Evolutionary conservation across 768 basidiomycete species (phyloP).

Genomic region (Tylopilus balloui): DNA sequence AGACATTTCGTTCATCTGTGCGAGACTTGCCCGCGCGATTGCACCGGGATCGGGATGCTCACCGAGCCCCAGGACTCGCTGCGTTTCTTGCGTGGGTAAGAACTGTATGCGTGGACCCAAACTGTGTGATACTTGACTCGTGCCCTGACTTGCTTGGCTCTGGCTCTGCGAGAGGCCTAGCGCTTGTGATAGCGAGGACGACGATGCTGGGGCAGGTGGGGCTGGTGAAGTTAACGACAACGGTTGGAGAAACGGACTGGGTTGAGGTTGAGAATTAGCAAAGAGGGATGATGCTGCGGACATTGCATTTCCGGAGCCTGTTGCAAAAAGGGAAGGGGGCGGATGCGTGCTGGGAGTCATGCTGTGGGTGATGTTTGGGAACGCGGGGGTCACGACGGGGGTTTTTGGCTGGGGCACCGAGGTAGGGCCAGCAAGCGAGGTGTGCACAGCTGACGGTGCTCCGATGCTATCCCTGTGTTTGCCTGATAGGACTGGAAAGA

Average conservation of each 20-base stretch:
- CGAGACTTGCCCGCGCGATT: slow-evolving; percentile 61
- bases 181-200: slow-evolving; percentile 26
- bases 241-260: slow-evolving; percentile 28
- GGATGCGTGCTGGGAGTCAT: slow-evolving; percentile 33
- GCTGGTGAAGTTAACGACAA: slow-evolving; percentile 14
- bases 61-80: slow-evolving; percentile 41
- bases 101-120: slow-evolving; percentile 35
- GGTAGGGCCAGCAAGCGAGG: slow-evolving; percentile 8
- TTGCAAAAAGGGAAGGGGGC: slow-evolving; percentile 25
- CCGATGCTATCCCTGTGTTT: slow-evolving; percentile 22
- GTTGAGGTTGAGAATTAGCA: slow-evolving; percentile 23
- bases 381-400: slow-evolving; percentile 10
- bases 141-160: slow-evolving; percentile 3
- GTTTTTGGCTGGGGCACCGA: slow-evolving; percentile 17
- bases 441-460: slow-evolving; percentile 11
- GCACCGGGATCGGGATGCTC: slow-evolving; percentile 47
- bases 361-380: slow-evolving; percentile 18
- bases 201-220: slow-evolving; percentile 11
- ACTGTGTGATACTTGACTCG: slow-evolving; percentile 2
- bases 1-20: slow-evolving; percentile 78
- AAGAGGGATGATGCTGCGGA: slow-evolving; percentile 18
- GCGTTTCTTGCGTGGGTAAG: slow-evolving; percentile 53
- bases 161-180: slow-evolving; percentile 17
- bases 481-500: slow-evolving; percentile 6
- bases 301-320: slow-evolving; percentile 12